These are phyloP conservation scores for Neopestalotiopsis sp. DNA, from an alignment of 2,329 filamentous ascomycete species.

Conservation along the genomic window DNA sequence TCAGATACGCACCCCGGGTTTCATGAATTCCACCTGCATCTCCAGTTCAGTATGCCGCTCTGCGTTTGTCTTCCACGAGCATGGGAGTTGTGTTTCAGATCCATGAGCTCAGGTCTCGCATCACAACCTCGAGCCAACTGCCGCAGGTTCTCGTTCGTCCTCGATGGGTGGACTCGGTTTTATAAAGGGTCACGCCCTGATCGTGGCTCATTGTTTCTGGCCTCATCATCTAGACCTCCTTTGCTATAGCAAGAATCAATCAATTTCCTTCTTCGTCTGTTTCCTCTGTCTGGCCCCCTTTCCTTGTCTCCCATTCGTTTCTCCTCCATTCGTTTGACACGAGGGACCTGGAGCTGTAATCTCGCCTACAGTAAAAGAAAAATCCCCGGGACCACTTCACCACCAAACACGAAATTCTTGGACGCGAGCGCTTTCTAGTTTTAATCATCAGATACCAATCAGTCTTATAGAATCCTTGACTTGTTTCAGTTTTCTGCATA, in stretches of 20 bases:
- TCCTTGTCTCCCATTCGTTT: constrained; percentile 36
- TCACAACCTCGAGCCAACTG: constrained; percentile 49
- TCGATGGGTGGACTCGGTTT: constrained; percentile 41
- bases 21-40: constrained; percentile 50
- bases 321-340: constrained; percentile 49
- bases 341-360: constrained; percentile 32
- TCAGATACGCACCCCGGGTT: constrained; percentile 59
- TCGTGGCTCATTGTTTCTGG: constrained; percentile 38
- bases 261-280: constrained; percentile 32
- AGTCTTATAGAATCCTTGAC: constrained; percentile 20
- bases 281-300: constrained; percentile 35
- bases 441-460: constrained; percentile 31
- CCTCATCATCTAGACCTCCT: constrained; percentile 37
- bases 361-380: constrained; percentile 21
- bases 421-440: constrained; percentile 27
- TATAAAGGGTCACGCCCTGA: constrained; percentile 41
- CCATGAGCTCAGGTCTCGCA: constrained; percentile 39
- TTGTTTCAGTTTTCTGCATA: constrained; percentile 23
- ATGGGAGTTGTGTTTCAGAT: constrained; percentile 41
- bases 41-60: constrained; percentile 37
- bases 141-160: constrained; percentile 49
- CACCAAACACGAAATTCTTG: constrained; percentile 18
- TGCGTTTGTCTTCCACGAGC: constrained; percentile 32
- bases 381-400: constrained; percentile 17
- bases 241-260: constrained; percentile 36